Base-by-base conservation (phyloP, 2,329 filamentous ascomycete genomes). In the Scedosporium minutisporum region DNA sequence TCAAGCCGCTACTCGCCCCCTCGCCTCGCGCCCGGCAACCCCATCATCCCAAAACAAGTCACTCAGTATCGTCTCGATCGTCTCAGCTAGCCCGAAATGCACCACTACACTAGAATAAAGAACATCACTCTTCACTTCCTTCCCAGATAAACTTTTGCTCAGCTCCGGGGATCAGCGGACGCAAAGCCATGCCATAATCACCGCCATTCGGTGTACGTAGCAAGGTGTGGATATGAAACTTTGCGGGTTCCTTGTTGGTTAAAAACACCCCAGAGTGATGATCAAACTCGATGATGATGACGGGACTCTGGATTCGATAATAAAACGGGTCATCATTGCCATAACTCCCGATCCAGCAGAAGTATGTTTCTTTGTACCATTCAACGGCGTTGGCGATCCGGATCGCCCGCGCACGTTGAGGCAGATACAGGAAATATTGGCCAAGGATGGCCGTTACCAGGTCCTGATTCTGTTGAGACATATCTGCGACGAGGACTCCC, bases 241-340 rank as follows among this genome's bases (percentile, higher is more conserved):
- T 90, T 38, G 85, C 86, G 0, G 89, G 89, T 72, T 89, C 83
- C 59, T 78, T 78, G 69, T 93, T 93, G 1, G 80, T 85, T 68
- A 93, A 72, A 67, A 92, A 93, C 0, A 93, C 89, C 0, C 89
- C 89, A 0, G 85, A 89, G 71, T 93, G 89, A 69, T 91, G 88
- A 68, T 93, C 90, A 68, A 93, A 90, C 77, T 93, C 90, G 60
- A 88, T 77, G 1, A 93, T 76, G 0, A 91, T 77, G 0, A 93
- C 88, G 0, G 89, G 89, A 66, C 84, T 91, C 73, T 93, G 89
- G 3, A 93, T 81, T 0, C 90, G 81, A 68, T 87, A 93, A 72
- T 93, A 93, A 68, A 90, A 93, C 0, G 89, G 78, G 70, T 92
- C 88, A 0, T 82, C 74, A 60, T 89, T 79, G 0, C 79, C 83